A percentile compares a stretch with the other conserved stretches of the same genome.
phyloP scores from a whole-genome alignment of 257 asterid genomes.

The Voacanga thouarsii region DNA sequence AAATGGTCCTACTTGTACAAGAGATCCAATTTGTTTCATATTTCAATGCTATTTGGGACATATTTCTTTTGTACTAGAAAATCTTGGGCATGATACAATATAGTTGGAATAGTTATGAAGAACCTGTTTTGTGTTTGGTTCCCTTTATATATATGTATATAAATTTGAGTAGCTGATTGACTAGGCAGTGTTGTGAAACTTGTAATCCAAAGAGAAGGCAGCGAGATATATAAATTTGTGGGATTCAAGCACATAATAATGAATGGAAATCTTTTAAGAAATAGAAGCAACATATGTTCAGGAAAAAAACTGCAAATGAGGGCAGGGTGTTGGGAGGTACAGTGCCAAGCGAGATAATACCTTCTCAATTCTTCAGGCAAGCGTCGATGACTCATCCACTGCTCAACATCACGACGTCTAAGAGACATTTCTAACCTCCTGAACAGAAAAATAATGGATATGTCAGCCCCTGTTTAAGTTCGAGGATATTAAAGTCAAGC shows the following conservation, averaged over 20 bases:
- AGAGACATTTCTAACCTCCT: conserved; percentile 84
- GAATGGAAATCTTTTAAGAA: background rate
- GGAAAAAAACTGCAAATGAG: background rate
- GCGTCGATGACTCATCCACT: conserved; percentile 95
- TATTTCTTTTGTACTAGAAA: too few relatives aligned
- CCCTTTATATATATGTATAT: too few relatives aligned
- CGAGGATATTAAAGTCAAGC: background rate
- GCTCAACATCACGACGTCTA: conserved; percentile 89
- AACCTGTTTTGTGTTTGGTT: too few relatives aligned
- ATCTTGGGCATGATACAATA: too few relatives aligned
- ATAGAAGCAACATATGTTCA: background rate
- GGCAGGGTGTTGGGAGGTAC: background rate
- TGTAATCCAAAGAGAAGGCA: background rate
- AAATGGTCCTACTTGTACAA: too few relatives aligned
- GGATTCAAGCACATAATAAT: background rate
- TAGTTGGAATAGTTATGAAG: too few relatives aligned
- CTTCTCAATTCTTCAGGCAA: conserved; percentile 71
- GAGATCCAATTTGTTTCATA: too few relatives aligned
- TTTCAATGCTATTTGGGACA: too few relatives aligned
- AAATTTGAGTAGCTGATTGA: too few relatives aligned
- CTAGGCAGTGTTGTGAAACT: background rate
- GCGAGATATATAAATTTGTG: too few relatives aligned
- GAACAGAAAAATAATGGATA: conserved; percentile 17
- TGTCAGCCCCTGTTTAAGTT: background rate
- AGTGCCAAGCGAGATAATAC: conserved; percentile 24